Conservation (phyloP, 176 grass and related monocot genomes). For the Musa itinerans region DNA sequence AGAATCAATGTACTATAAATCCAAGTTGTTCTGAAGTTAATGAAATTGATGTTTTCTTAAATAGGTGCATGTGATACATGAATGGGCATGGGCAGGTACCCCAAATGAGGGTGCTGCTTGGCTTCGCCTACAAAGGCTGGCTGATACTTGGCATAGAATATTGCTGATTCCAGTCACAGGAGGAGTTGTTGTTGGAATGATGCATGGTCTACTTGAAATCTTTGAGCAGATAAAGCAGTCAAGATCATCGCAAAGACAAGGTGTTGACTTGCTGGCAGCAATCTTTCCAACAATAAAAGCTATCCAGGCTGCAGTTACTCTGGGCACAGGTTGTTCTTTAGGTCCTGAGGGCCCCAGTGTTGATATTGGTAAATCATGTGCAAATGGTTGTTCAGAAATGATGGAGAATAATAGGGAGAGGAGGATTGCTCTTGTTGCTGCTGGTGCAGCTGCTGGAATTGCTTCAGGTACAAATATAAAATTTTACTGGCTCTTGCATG, state of each 20-base stretch:
- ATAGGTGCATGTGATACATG: conserved; percentile 90
- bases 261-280: conserved; percentile 59
- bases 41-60: conserved; percentile 2
- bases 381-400: conserved; percentile 97
- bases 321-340: conserved; percentile 88
- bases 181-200: conserved; percentile 99
- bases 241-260: conserved; percentile 62
- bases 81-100: conserved; percentile 98
- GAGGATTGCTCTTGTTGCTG: conserved; percentile 86
- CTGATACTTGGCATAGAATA: conserved; percentile 96
- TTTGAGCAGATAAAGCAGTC: conserved; percentile 90
- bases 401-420: conserved; percentile 98
- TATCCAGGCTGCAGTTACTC: conserved; percentile 80
- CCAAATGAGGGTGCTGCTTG: conserved; percentile 87
- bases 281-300: conserved; percentile 92
- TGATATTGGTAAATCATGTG: conserved; percentile 93
- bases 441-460: conserved; percentile 96
- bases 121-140: conserved; percentile 83
- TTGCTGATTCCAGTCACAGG: conserved; percentile 89
- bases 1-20: not conserved
- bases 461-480: conserved; percentile 64
- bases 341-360: conserved; percentile 93
- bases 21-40: not conserved
- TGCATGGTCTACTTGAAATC: conserved; percentile 93
- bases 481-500: not conserved